Base-by-base conservation (phyloP, 140 eudicot genomes). In the Flaveria floridana region DNA sequence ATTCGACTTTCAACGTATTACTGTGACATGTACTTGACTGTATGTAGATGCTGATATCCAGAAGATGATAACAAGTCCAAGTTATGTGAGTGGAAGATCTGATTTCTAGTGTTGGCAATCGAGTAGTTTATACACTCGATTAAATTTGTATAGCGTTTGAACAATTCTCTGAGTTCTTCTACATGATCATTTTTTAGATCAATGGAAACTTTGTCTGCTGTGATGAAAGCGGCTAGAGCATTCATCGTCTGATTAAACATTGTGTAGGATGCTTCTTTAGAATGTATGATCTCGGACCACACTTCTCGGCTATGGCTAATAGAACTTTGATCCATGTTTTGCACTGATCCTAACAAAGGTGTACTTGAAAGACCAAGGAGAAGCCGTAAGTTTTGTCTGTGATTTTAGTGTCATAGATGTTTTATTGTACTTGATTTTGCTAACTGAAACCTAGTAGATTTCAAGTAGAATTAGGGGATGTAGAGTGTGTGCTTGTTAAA, bases 11-110 rank as follows among this genome's bases (percentile, higher is more conserved):
- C 39, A 53, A 72, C 55, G 56, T 14, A 37, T 55, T 16, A 19
- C 2, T 18, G 3, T 71, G 52, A 71, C 37, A 52, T 55, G 67
- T 55, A 18, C 56, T 53, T 72, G 53, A 72, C 13, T 21, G 20
- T 53, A 18, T 72, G 63, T 70, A 30, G 2, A 70, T 69, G 63
- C 16, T 51, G 19, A 15, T 48, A 50, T 53, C 25, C 50, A 23
- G 58, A 25, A 47, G 41, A 19, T 12, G 16, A 46, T 46, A 20
- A 68, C 25, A 21, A 46, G 61, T 11, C 48, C 18, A 23, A 20
- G 37, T 26, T 18, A 6, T 37, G 28, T 61, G 58, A 61, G 18
- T 61, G 37, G 39, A 61, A 61, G 18, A 61, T 9, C 23, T 3
- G 67, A n/a, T 61, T 23, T 25, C 1, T 61, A 6, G 23, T 20